Percentiles rank a stretch among this genome's conserved stretches.
These are phyloP conservation scores for Colletotrichum gigasporum DNA, from an alignment of 2,329 filamentous ascomycete species.

Conservation along the genomic window DNA sequence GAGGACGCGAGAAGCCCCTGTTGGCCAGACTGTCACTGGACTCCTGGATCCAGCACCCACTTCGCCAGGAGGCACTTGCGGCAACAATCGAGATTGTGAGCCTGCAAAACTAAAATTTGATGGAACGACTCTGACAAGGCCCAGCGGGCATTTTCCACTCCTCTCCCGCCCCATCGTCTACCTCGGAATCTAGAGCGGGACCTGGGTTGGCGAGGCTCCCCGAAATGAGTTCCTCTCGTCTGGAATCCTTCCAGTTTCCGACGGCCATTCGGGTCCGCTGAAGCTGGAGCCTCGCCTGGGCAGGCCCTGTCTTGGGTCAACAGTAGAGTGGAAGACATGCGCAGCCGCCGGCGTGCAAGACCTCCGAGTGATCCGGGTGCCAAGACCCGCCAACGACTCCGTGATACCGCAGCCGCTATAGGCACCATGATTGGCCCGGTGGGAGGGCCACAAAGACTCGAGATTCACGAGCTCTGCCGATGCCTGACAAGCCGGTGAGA, in stretches of 20 bases:
- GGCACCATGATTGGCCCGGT: neutral
- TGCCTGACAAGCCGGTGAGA: constrained; percentile 15
- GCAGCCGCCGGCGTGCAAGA: constrained; percentile 14
- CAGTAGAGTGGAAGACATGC: constrained; percentile 11
- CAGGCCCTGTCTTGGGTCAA: constrained; percentile 13
- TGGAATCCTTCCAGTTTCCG: neutral
- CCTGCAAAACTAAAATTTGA: constrained; percentile 14
- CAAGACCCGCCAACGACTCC: constrained; percentile 21
- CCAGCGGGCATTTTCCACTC: constrained; percentile 17
- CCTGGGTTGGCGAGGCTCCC: constrained; percentile 16
- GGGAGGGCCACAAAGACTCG: too few species aligned
- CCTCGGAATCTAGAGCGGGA: constrained; percentile 21
- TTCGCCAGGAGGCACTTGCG: constrained; percentile 2
- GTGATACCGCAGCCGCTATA: constrained; percentile 23
- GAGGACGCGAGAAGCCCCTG: neutral
- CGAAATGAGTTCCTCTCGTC: constrained; percentile 20
- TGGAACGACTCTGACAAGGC: constrained; percentile 1
- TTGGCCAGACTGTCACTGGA: neutral
- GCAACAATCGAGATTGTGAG: constrained; percentile 27
- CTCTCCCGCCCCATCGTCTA: constrained; percentile 18
- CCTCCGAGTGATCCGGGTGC: constrained; percentile 31
- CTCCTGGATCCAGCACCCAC: neutral
- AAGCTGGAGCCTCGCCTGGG: neutral
- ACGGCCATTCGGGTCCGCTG: constrained; percentile 8
- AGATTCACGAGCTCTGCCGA: neutral